Evolutionary conservation across 2,329 filamentous ascomycete genomes (phyloP), one percentile per base, ranked within the genome.

Genomic region (Hypoxylon sp.): DNA sequence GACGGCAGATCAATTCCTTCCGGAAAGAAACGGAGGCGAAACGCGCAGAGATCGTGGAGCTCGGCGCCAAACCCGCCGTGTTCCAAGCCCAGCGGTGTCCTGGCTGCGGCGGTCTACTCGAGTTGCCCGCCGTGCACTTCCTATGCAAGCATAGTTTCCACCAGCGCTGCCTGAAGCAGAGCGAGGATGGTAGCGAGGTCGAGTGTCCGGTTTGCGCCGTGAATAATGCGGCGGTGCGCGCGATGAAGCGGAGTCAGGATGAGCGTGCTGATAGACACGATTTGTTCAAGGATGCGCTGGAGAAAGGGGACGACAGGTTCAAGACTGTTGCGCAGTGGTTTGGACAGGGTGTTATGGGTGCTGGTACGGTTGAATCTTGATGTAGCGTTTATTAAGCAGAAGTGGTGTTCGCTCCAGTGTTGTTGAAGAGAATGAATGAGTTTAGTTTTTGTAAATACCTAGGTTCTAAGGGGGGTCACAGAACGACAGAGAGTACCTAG

Each of bases 71-170:
- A 76, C 94, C 96, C 0, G 90, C 91, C 19, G 92, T 97, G 0
- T 98, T 99, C 84, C 93, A 97, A 78, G 90, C 94, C 0, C 94
- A 94, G 34, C 88, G 96, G 56, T 99, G 96, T 78, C 90, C 91
- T 28, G 90, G 92, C 56, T 99, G 96, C 78, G 89, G 89, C 14
- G 87, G 89, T 38, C 86, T 88, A 25, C 85, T 98, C 17, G 94
- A 98, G 71, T 84, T 98, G 11, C 96, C 96, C 0, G 93, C 91
- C 0, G 94, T 99, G 51, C 96, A 99, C 78, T 99, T 99, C 79
- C 81, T 99, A 69, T 99, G 96, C 83, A 97, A 97, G 79, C 96
- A 99, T 79, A 94, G 91, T 67, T 99, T 98, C 84, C 96, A 99
- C 78, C 93, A 97, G 81, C 87, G 93, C 49, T 99, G 95, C 79